Base-by-base conservation (phyloP, 371 early-diverging fungal species). In the Fennellomyces sp. region DNA sequence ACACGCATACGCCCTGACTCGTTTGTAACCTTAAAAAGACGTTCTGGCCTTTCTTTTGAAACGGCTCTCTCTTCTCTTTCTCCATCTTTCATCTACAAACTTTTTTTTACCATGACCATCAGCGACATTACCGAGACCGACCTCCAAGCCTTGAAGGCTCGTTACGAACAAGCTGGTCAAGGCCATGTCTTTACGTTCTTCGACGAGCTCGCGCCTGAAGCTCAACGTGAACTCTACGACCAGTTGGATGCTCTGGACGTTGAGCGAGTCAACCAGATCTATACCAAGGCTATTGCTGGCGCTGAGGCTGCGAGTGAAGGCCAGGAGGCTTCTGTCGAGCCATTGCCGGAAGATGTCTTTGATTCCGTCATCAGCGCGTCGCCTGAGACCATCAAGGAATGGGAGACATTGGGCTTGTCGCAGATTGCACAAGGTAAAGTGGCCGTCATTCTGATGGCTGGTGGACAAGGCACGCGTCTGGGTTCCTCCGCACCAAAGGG, bases 381-480 rank as follows among this genome's bases (percentile, higher is more conserved):
- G 10, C 48, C 77, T 15, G 83, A 76, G 21, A 83, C 90, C 67
- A 66, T 86, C 12, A 72, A 74, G 19, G 80, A 80, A 49, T 97
- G 95, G 94, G 75, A 84, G 48, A 79, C 80, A 3, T 69, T 84
- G 26, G 97, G 98, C 35, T 73, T 96, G 65, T 66, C 75, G 25
- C 72, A 85, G 58, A 94, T 98, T 70, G 86, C 90, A 33, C 76
- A 88, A 62, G 91, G 91, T 77, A 86, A 94, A 72, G 97, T 97
- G n/a, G 97, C 88, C 23, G 96, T 97, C 30, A 91, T 98, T 63
- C 77, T 96, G 56, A 79, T 97, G 70, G 94, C 96, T 17, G 95
- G 95, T 69, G 95, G 95, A 29, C 92, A 93, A 80, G 94, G 94
- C 52, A 91, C 96, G 47, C 86, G 95, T 36, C 83, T 96, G 55